Evolutionary conservation across 2,329 filamentous ascomycete species (phyloP), one percentile per base, ranked within the genome.

Genomic region (Fusarium fujikuroi): DNA sequence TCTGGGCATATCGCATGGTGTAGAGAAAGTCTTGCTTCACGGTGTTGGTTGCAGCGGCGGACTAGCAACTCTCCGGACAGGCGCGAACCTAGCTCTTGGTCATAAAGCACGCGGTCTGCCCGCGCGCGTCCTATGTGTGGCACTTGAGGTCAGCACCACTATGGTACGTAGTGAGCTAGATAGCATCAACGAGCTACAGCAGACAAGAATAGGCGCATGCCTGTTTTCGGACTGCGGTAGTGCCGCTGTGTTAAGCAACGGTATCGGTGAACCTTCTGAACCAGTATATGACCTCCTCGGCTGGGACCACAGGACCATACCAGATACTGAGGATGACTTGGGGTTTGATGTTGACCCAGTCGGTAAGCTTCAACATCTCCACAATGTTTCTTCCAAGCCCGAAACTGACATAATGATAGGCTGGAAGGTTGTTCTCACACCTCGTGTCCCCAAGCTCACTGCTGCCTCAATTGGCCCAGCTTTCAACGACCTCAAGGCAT

Each of bases 211-310:
- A 74, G 92, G 91, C 4, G 85, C 89, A 3, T 88, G 88, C 19
- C 81, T 93, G 5, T 93, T 93, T 79, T 92, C 90, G 25, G 92
- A 93, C 79, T 92, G 90, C 72, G 91, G 89, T n/a, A 91, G 90
- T 63, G 89, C 91, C 0, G 80, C 89, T 34, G 83, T 93, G 3
- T 77, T 93, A 39, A 91, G 89, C 76, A 93, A 93, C 76, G 87
- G 86, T 2, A 82, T 92, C 60, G 90, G 87, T 4, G 83, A 81
- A 36, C 73, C 79, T 3, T 78, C 79, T 10, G 81, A 82, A 46
- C 83, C 86, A 1, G 77, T 88, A 12, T 92, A 92, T 76, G 87
- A 91, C 34, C 80, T 93, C 30, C 82, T 92, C 3, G 90, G 89
- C 4, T 93, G 91, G 90, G 87, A 91, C 40, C 88, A 92, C 79